Percentiles rank a stretch among this genome's conserved stretches.
Evolutionary conservation across 805 yeast genomes (phyloP).

Genomic region (Yamadazyma tumulicola): DNA sequence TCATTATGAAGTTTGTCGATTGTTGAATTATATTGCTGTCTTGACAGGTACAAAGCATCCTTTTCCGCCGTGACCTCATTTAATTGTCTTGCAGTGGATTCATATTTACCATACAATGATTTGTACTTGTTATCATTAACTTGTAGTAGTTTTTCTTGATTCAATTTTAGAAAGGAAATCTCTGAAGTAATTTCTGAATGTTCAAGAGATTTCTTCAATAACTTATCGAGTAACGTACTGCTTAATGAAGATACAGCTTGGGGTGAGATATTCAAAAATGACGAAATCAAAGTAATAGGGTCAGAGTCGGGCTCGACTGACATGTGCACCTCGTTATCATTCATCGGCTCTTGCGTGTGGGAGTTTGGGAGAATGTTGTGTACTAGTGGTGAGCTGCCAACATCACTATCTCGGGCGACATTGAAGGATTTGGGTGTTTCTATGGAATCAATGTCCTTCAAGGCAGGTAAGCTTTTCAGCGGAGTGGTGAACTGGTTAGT

Average conservation of each 20-base stretch:
- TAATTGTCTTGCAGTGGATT: conserved; percentile 17
- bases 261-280: conserved; percentile 26
- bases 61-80: conserved; percentile 20
- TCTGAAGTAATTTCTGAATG: conserved; percentile 28
- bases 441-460: conserved; percentile 40
- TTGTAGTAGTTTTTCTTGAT: conserved; percentile 30
- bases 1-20: conserved; percentile 15
- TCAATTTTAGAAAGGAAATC: conserved; percentile 28
- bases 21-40: conserved; percentile 14
- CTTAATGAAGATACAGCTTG: conserved; percentile 11
- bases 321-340: conserved; percentile 7
- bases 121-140: conserved; percentile 23
- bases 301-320: conserved; percentile 6
- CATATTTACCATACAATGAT: conserved; percentile 19
- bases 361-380: conserved; percentile 5
- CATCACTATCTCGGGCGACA: conserved; percentile 35
- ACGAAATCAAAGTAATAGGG: conserved; percentile 17
- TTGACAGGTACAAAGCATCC: conserved; percentile 15
- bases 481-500: conserved; percentile 33
- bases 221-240: conserved; percentile 15
- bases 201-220: conserved; percentile 25
- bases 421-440: conserved; percentile 39
- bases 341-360: conserved; percentile 2
- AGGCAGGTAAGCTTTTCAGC: conserved; percentile 37
- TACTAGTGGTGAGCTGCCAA: conserved; percentile 17